Percentiles rank a stretch among this genome's conserved stretches.
Conservation (phyloP, 2,329 filamentous ascomycete species). For the Chlorencoelia australis region DNA sequence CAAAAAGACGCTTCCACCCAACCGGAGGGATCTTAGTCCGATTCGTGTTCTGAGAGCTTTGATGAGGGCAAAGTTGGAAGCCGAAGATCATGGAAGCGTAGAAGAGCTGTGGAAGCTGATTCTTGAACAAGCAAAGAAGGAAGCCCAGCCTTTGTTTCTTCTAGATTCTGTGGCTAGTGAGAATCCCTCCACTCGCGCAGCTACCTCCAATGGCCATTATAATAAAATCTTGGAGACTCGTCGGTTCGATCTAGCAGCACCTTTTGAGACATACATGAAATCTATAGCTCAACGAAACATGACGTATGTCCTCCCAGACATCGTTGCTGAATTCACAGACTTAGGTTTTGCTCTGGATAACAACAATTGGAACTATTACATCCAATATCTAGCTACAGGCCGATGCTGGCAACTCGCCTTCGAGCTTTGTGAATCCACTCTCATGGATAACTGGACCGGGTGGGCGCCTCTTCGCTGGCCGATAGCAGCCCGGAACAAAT, state of each 20-base stretch:
- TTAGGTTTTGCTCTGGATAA: constrained; percentile 67
- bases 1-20: constrained; percentile 31
- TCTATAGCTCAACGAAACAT: constrained; percentile 43
- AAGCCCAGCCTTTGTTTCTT: constrained; percentile 27
- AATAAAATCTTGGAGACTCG: constrained; percentile 16
- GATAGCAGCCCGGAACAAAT: constrained; percentile 16
- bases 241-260: constrained; percentile 32
- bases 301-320: constrained; percentile 38
- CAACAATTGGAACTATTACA: constrained; percentile 70
- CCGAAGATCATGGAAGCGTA: constrained; percentile 49
- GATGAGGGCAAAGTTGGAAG: constrained; percentile 55
- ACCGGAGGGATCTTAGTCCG: constrained; percentile 33
- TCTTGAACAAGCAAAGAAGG: constrained; percentile 40
- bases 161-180: constrained; percentile 1
- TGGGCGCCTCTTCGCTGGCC: constrained; percentile 39
- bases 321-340: constrained; percentile 38
- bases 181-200: not conserved
- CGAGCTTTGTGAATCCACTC: constrained; percentile 58
- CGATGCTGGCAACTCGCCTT: constrained; percentile 59
- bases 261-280: constrained; percentile 39
- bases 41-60: constrained; percentile 50
- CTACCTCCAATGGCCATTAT: not conserved
- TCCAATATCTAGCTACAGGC: constrained; percentile 55
- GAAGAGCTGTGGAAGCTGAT: constrained; percentile 56
- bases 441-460: constrained; percentile 72